Conservation (phyloP, 208 protist species). For the Trypanosoma brucei region DNA sequence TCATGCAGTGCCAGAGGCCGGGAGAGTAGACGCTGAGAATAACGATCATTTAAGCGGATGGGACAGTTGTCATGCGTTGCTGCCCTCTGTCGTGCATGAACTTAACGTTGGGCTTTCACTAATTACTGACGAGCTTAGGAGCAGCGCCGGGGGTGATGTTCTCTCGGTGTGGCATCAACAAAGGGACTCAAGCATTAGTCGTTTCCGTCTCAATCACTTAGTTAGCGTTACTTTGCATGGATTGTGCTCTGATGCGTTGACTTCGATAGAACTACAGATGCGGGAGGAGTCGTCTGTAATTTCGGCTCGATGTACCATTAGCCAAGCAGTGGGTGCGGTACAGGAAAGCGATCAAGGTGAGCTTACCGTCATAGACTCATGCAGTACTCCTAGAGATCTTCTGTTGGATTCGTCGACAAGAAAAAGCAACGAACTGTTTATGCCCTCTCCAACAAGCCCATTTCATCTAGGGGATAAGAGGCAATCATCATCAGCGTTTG, state of each 20-base stretch:
- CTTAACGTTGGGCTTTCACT: constrained; percentile 11
- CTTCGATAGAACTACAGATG: not conserved
- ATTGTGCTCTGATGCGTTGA: not conserved
- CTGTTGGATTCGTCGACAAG: not conserved
- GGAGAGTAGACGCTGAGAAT: too few relatives aligned
- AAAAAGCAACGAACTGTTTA: not conserved
- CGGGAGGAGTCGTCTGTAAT: not conserved
- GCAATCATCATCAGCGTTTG: constrained; percentile 24
- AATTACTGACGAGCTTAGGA: constrained; percentile 3
- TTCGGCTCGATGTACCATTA: not conserved
- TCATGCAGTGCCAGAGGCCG: not conserved
- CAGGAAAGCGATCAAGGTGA: not conserved
- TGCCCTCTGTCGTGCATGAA: not conserved
- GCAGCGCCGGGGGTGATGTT: not conserved
- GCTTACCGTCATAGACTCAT: not conserved
- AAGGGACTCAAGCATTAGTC: not conserved
- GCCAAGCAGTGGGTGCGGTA: too few relatives aligned
- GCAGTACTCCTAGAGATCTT: not conserved
- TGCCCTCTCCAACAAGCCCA: not conserved
- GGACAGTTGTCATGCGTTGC: not conserved
- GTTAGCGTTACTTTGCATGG: not conserved
- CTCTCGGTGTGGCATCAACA: constrained; percentile 7
- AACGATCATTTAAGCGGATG: not conserved
- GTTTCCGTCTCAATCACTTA: not conserved
- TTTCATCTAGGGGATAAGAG: not conserved